These are phyloP conservation scores for Backusella luteola DNA, from an alignment of 192 early-diverging fungal genomes.

Conservation along the genomic window DNA sequence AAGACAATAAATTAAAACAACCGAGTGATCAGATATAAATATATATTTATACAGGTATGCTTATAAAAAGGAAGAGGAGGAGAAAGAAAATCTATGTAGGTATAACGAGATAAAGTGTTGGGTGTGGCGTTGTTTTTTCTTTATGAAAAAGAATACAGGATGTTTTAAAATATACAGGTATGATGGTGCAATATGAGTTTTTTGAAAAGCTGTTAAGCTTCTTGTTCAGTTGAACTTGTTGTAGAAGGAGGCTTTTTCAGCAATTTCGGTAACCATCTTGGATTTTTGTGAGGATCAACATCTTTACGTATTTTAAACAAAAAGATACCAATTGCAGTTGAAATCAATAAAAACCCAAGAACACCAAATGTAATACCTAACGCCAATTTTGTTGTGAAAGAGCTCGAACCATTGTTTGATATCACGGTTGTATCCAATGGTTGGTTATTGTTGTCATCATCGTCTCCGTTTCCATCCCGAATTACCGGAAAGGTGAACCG, in stretches of 20 bases:
- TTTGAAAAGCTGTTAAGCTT: not conserved
- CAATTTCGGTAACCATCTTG: conserved; percentile 14
- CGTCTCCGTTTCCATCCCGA: not conserved
- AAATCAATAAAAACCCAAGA: conserved; percentile 13
- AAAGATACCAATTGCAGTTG: not conserved
- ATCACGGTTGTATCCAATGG: conserved; percentile 14
- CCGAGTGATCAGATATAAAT: not conserved
- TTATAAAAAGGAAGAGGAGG: not conserved
- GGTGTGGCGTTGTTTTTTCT: not conserved
- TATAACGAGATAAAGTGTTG: not conserved
- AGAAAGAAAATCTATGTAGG: not conserved
- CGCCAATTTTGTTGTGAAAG: not conserved
- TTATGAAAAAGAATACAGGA: not conserved
- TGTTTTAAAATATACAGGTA: not conserved
- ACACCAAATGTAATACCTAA: conserved; percentile 22
- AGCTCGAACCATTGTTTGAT: not conserved
- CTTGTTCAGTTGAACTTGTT: not conserved
- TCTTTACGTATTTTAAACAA: conserved; percentile 3
- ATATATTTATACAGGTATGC: not conserved
- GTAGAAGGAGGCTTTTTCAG: not conserved
- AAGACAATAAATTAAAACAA: not conserved
- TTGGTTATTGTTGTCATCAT: not conserved
- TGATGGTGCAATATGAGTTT: not conserved
- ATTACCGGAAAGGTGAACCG: conserved; percentile 9
- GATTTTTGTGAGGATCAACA: conserved; percentile 6